Conservation (phyloP, 1,284 basidiomycete species). For the Trichosporon coremiiforme region DNA sequence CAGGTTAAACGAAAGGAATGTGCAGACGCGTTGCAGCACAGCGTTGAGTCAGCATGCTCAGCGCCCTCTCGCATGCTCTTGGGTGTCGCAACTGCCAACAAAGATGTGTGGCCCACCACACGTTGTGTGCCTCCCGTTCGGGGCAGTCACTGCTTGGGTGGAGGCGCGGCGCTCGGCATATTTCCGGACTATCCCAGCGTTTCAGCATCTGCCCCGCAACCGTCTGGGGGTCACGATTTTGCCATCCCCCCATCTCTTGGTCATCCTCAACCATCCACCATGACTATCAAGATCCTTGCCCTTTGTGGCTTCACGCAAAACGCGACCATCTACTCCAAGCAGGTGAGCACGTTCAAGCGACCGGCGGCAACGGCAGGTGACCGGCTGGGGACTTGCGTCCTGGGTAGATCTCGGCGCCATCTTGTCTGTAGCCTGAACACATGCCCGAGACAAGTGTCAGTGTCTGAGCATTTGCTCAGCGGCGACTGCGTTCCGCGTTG, state of each 20-base stretch:
- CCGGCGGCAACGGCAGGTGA: neutral
- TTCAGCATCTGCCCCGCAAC: neutral
- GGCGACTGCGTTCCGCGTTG: neutral
- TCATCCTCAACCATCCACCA: neutral
- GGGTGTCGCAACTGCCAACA: neutral
- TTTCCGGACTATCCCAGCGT: slow-evolving; percentile 1
- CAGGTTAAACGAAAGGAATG: neutral
- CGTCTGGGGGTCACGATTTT: neutral
- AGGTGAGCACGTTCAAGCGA: slow-evolving; percentile 59
- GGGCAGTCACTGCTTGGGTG: neutral
- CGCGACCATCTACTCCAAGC: slow-evolving; percentile 73
- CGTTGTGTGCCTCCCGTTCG: neutral
- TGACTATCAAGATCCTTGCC: slow-evolving; percentile 41
- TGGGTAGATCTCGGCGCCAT: neutral
- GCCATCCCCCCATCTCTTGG: neutral
- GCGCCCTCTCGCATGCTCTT: neutral
- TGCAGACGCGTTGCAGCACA: neutral
- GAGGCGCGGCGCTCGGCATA: slow-evolving; percentile 3
- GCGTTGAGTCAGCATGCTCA: neutral
- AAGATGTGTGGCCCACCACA: neutral
- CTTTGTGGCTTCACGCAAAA: slow-evolving; percentile 75
- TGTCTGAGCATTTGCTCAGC: neutral
- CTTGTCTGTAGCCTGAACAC: neutral
- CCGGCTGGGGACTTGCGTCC: neutral
- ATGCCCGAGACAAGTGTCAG: neutral